These are phyloP conservation scores for Magnolia kwangsiensis DNA, from an alignment of 164 flowering plant genomes.

Conservation along the genomic window DNA sequence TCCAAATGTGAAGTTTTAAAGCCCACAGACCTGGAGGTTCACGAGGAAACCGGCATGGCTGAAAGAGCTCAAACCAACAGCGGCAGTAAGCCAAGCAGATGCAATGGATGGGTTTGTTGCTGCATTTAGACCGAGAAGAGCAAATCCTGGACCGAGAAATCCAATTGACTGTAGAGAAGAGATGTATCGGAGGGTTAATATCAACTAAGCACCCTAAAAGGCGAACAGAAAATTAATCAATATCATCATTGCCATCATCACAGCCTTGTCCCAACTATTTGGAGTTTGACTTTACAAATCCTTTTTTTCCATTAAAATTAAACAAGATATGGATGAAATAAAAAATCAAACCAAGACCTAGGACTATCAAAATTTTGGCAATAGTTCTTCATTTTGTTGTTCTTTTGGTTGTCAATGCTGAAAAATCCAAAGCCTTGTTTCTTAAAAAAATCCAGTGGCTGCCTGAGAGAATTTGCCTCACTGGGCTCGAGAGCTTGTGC, in stretches of 20 bases:
- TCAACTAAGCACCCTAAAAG: not conserved
- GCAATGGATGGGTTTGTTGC: constrained; percentile 67
- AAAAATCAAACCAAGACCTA: no score
- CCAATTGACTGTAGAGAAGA: constrained; percentile 72
- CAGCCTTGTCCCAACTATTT: not conserved
- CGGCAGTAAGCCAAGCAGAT: constrained; percentile 88
- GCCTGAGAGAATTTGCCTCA: no score
- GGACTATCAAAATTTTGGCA: no score
- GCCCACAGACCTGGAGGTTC: constrained; percentile 76
- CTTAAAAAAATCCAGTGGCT: no score
- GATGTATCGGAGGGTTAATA: not conserved
- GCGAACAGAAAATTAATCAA: not conserved
- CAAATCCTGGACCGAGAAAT: constrained; percentile 76
- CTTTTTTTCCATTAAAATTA: no score
- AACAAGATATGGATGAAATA: no score
- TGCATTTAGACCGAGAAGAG: constrained; percentile 66
- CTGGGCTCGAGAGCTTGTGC: no score
- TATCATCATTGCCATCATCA: not conserved
- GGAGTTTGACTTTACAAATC: not conserved
- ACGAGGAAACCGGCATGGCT: constrained; percentile 96
- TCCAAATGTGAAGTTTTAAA: not conserved
- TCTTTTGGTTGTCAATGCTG: no score
- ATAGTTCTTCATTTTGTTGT: no score
- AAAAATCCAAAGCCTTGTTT: no score
- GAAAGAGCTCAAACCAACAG: constrained; percentile 86